Evolutionary conservation across 305 asterid species (phyloP).

Genomic region (Fraxinus floribunda): DNA sequence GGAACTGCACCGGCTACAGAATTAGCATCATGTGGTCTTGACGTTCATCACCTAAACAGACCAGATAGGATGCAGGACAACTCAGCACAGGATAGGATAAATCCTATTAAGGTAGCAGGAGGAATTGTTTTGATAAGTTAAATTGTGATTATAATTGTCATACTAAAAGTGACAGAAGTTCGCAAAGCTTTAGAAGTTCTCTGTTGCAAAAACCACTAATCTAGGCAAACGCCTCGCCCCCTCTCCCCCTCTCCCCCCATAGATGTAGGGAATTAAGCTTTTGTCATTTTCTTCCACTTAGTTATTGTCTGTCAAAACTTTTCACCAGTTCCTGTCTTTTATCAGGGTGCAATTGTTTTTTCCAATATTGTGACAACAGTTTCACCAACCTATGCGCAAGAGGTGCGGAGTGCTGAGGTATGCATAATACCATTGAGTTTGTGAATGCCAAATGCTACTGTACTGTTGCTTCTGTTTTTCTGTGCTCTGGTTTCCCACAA

Average conservation of each 20-base stretch:
- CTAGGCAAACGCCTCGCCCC: background rate
- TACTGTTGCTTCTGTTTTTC: background rate
- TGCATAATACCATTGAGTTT: conserved; percentile 20
- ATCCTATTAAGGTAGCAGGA: conserved; percentile 75
- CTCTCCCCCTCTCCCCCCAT: background rate
- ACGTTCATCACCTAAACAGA: conserved; percentile 73
- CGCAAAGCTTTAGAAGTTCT: background rate
- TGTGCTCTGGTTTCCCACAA: conserved; percentile 7
- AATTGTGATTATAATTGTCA: background rate
- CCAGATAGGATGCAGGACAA: conserved; percentile 99
- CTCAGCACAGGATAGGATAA: conserved; percentile 70
- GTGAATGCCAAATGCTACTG: background rate
- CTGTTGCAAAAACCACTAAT: background rate
- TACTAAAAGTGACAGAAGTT: background rate
- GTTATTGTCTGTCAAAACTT: conserved; percentile 9
- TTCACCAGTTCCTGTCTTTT: conserved; percentile 29
- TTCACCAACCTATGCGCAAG: conserved; percentile 97
- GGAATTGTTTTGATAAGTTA: background rate
- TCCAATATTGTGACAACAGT: conserved; percentile 97
- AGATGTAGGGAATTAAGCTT: background rate
- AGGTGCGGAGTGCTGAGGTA: conserved; percentile 85
- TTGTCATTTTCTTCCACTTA: conserved; percentile 15
- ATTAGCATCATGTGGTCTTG: conserved; percentile 94
- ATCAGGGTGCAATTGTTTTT: conserved; percentile 94
- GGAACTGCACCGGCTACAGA: conserved; percentile 85